Evolutionary conservation across 208 protist genomes (phyloP).

Genomic region (Wallacemonas sp.): DNA sequence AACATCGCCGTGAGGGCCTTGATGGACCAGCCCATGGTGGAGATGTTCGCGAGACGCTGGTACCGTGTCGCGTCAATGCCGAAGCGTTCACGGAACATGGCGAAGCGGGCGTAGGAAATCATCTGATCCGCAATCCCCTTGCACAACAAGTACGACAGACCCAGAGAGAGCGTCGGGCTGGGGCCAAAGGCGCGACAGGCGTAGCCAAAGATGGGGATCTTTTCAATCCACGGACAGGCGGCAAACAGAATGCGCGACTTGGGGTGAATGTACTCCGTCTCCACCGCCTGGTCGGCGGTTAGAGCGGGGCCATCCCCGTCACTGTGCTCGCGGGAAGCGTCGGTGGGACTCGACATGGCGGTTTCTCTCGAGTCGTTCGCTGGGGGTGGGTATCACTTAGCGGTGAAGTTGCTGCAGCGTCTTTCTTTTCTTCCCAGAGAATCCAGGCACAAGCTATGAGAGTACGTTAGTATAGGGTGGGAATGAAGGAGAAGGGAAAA

Average conservation of each 20-base stretch:
- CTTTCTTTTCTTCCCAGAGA: too few relatives aligned
- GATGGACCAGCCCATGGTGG: conserved; percentile 54
- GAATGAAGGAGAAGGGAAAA: neutral
- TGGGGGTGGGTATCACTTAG: too few relatives aligned
- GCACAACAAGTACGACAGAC: conserved; percentile 41
- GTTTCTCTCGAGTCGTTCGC: too few relatives aligned
- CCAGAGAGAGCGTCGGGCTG: conserved; percentile 27
- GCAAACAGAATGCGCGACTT: conserved; percentile 27
- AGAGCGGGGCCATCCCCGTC: neutral
- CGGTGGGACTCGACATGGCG: too few relatives aligned
- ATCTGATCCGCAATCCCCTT: conserved; percentile 60
- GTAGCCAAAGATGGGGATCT: conserved; percentile 46
- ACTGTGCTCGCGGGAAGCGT: neutral
- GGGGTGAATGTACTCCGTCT: conserved; percentile 33
- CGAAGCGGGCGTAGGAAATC: conserved; percentile 19
- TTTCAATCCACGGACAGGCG: conserved; percentile 18
- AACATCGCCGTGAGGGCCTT: conserved; percentile 64
- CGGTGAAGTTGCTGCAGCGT: neutral
- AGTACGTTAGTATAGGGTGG: too few relatives aligned
- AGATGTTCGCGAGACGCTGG: conserved; percentile 43
- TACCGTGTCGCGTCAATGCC: conserved; percentile 33
- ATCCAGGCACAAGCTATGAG: too few relatives aligned
- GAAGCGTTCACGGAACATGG: conserved; percentile 54
- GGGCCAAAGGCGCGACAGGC: conserved; percentile 39
- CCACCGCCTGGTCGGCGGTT: conserved; percentile 6